Evolutionary conservation across 345 rosid genomes (phyloP), one percentile per base, ranked within the genome.

Genomic region (Lepidium didymum): DNA sequence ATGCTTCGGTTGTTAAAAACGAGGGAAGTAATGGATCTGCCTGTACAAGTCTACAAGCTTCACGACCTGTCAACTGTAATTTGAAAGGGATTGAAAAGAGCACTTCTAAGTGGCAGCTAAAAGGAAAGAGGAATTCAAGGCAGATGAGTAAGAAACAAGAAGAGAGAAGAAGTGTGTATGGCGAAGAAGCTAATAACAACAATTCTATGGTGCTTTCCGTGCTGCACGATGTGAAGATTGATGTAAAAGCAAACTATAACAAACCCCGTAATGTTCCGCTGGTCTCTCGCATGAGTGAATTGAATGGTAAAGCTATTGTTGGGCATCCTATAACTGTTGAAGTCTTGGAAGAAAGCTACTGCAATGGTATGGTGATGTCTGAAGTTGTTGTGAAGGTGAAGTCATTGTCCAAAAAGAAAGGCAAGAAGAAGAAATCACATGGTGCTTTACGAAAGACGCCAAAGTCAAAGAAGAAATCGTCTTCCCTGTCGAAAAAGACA

Each of bases 51-150:
- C 81, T 78, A 65, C 82, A 78, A 74, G 82, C 77, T 61, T 25
- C 47, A 67, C 63, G 53, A 23, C 60, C 54, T 62, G 60, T 55
- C 44, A 54, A 59, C 68, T 70, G 45, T 67, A 72, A 79, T 67
- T 58, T 76, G 80, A 82, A 81, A 63, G 84, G 83, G 69, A 75
- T 81, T 60, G 98, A 87, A 82, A 85, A 79, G 72, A 87, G 62
- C 57, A 73, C 87, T 46, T 85, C 96, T n/a, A 83, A 87, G 77
- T 94, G 99, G 99, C 96, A 85, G 78, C 80, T 70, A 23, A 94
- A 94, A 83, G 86, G 97, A 74, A 94, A 94, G 86, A 85, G 99
- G 80, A 94, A 94, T 62, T 89, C 85, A 2, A 91, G 97, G 78
- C 86, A 85, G 54, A 81, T 47, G 72, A 81, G 84, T 70, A 86